These are phyloP conservation scores for Flaveria linearis DNA, from an alignment of 129 eudicot genomes.

Conservation along the genomic window DNA sequence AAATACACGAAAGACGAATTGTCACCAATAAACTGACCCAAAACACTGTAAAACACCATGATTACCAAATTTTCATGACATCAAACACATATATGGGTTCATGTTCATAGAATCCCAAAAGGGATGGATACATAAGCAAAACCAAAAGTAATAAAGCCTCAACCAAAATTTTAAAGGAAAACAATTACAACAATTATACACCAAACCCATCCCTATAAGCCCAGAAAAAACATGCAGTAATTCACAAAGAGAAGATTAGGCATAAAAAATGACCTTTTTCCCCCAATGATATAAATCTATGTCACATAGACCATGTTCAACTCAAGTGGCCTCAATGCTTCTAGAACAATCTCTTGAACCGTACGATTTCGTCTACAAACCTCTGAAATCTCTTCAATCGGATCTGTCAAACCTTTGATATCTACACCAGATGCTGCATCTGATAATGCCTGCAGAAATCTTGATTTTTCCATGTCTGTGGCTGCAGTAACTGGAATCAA, in stretches of 20 bases:
- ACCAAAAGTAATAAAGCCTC: slow-evolving; percentile 27
- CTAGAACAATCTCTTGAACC: slow-evolving; percentile 99
- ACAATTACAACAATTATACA: slow-evolving; percentile 44
- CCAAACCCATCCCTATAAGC: slow-evolving; percentile 41
- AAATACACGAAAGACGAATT: background rate
- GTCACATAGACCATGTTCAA: slow-evolving; percentile 57
- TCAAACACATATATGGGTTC: slow-evolving; percentile 18
- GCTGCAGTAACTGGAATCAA: slow-evolving; percentile 83
- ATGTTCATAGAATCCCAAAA: slow-evolving; percentile 26
- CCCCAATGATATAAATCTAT: slow-evolving; percentile 46
- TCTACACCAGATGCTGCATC: slow-evolving; percentile 80
- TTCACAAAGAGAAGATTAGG: slow-evolving; percentile 37
- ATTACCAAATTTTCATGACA: too few relatives aligned
- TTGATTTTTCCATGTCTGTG: slow-evolving; percentile 72
- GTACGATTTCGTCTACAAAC: slow-evolving; percentile 98
- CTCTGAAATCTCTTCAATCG: slow-evolving; percentile 94
- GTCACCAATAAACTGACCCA: background rate
- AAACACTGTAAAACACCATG: background rate
- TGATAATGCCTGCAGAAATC: slow-evolving; percentile 76
- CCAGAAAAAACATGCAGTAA: slow-evolving; percentile 35
- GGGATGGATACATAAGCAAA: slow-evolving; percentile 40
- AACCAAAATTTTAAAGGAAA: slow-evolving; percentile 39
- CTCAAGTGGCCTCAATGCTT: slow-evolving; percentile 90
- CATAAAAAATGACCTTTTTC: slow-evolving; percentile 56
- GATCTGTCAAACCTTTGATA: slow-evolving; percentile 56